Base-by-base conservation (phyloP, 2,329 filamentous ascomycete species). In the Pseudocercospora pini-densiflorae region DNA sequence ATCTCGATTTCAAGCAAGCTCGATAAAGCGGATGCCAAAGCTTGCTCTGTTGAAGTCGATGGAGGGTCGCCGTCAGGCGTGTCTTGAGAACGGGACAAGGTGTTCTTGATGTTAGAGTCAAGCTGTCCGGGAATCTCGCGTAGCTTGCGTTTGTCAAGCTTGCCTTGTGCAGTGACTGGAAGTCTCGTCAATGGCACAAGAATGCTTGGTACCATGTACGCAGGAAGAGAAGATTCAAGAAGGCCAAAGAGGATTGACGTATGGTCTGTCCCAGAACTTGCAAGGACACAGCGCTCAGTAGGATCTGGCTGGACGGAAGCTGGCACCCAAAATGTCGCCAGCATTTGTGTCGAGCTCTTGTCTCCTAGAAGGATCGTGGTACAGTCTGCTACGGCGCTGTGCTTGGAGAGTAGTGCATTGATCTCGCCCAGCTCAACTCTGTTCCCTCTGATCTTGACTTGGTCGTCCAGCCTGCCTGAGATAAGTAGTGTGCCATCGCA, bases 381-480 rank as follows among this genome's bases (percentile, higher is more conserved):
- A 59, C 89, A 92, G 64, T 92, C 86, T n/a, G 80, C 76, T 0
- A 90, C 86, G 16, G 81, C 70, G 0, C 74, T 72, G 8, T 83
- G 83, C 12, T 83, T 80, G 0, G 90, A 81, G 12, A 94, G 78
- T 16, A 85, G 80, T 16, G 85, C 85, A 64, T 88, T 90, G 62
- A 97, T 90, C 75, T 96, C 93, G 0, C 87, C 86, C 10, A 94
- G 85, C 75, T 97, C 92, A 45, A 97, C 89, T 53, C 91, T 84
- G 70, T 94, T 91, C 0, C 93, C 93, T 53, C 92, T 86, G 9
- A 97, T 83, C 76, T 96, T 97, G 63, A 95, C 83, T 77, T 96
- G 92, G 67, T 91, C 90, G 71, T 96, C 93, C 23, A 90, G 82
- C 43, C 92, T 86, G 16, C 92, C 92, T 9, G 88, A 79, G 47